Conservation (phyloP, 2,329 filamentous ascomycete genomes). For the Botrytis byssoidea region DNA sequence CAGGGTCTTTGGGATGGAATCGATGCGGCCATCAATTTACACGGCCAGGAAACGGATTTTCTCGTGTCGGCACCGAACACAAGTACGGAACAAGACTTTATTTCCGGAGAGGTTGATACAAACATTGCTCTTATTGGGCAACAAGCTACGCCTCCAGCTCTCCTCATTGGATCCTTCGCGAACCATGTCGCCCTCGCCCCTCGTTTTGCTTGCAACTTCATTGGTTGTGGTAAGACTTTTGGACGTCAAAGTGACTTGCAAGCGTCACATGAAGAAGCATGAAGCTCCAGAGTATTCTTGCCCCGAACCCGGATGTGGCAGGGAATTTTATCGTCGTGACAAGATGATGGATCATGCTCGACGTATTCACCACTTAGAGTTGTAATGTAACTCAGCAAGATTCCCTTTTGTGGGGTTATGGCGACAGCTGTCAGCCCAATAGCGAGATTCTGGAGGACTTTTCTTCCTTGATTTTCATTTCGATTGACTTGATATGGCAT, state of each 20-base stretch:
- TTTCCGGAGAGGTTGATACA: neutral
- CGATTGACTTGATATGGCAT: neutral
- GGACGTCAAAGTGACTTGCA: neutral
- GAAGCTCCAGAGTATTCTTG: neutral
- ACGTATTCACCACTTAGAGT: neutral
- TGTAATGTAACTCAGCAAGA: neutral
- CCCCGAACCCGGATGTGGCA: neutral
- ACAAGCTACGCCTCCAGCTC: neutral
- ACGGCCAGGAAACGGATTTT: neutral
- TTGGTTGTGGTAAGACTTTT: neutral
- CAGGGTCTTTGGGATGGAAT: neutral
- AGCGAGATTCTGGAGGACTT: neutral
- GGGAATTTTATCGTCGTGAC: neutral
- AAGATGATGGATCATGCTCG: neutral
- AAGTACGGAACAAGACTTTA: neutral
- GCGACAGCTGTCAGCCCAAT: neutral
- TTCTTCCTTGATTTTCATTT: neutral
- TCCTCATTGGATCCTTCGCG: neutral
- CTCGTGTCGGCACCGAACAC: neutral
- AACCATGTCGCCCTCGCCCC: neutral
- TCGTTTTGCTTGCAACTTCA: neutral
- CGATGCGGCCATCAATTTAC: neutral
- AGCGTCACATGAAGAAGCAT: slow-evolving; percentile 2
- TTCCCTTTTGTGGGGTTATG: too few species aligned
- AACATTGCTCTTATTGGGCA: neutral